phyloP scores from a whole-genome alignment of 257 asterid genomes.

The Rehmannia glutinosa region DNA sequence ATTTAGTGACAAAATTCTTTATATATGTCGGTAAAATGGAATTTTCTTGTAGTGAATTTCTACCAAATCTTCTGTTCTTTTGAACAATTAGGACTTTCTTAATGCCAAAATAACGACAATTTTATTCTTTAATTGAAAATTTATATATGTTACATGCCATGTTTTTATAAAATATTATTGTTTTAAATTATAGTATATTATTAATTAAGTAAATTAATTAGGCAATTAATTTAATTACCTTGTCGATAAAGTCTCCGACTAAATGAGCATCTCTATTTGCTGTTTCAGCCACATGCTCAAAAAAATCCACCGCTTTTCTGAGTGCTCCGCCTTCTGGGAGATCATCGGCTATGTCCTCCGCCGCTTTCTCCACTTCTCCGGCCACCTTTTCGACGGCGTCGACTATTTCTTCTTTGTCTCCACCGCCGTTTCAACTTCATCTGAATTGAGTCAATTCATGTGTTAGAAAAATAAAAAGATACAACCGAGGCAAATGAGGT shows the following conservation, averaged over 20 bases:
- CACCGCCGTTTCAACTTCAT: conserved; percentile 41
- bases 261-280: conserved; percentile 38
- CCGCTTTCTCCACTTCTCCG: conserved; percentile 45
- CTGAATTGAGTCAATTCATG: conserved; percentile 21
- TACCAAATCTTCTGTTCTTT: no score
- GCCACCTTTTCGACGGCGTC: conserved; percentile 48
- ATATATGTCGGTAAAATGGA: no score
- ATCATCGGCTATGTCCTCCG: conserved; percentile 35
- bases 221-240: conserved; percentile 24
- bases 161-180: no score
- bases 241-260: conserved; percentile 44
- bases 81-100: no score
- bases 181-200: not conserved
- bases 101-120: no score
- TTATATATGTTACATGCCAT: not conserved
- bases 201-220: not conserved
- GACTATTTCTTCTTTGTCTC: conserved; percentile 39
- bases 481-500: no score
- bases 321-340: conserved; percentile 48
- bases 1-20: no score
- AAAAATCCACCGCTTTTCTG: conserved; percentile 29
- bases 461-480: no score
- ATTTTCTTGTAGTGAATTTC: no score
- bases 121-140: no score
- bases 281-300: conserved; percentile 48